phyloP scores from a whole-genome alignment of 441 rosid species.

The Pelargonium myrrhifolium region DNA sequence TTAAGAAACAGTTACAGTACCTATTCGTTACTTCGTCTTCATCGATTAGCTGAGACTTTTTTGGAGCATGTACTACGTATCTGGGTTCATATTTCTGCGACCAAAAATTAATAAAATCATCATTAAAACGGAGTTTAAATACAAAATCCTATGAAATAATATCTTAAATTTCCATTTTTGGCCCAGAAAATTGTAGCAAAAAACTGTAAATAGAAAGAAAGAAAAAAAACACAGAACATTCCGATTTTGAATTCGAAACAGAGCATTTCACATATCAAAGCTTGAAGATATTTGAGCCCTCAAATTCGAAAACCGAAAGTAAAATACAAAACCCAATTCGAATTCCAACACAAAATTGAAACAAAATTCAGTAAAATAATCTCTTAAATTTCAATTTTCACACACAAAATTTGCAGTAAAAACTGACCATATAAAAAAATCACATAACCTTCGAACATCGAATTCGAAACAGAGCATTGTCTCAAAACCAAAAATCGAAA shows the following conservation, averaged over 20 bases:
- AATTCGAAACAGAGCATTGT: too few relatives aligned
- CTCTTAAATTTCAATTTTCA: too few relatives aligned
- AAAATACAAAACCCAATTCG: not conserved
- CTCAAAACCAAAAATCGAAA: too few relatives aligned
- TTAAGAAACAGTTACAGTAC: constrained; percentile 20
- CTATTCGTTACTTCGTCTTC: constrained; percentile 35
- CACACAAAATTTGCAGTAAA: too few relatives aligned
- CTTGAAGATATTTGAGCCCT: too few relatives aligned
- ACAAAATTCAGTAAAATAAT: not conserved
- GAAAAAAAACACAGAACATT: not conserved
- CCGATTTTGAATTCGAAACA: not conserved
- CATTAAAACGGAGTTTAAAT: constrained; percentile 1
- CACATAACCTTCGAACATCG: too few relatives aligned
- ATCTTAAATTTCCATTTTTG: not conserved
- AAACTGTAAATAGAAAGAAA: not conserved
- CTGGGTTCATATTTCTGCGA: constrained; percentile 54
- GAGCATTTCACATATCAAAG: not conserved
- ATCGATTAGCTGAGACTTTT: constrained; percentile 43
- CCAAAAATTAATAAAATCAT: not conserved
- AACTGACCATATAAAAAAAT: not conserved
- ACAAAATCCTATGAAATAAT: not conserved
- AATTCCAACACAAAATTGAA: not conserved
- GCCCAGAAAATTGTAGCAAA: not conserved
- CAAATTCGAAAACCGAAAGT: too few relatives aligned
- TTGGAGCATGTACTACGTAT: constrained; percentile 43